phyloP scores from a whole-genome alignment of 306 rosid genomes.

The Pyrus bretschneideri region DNA sequence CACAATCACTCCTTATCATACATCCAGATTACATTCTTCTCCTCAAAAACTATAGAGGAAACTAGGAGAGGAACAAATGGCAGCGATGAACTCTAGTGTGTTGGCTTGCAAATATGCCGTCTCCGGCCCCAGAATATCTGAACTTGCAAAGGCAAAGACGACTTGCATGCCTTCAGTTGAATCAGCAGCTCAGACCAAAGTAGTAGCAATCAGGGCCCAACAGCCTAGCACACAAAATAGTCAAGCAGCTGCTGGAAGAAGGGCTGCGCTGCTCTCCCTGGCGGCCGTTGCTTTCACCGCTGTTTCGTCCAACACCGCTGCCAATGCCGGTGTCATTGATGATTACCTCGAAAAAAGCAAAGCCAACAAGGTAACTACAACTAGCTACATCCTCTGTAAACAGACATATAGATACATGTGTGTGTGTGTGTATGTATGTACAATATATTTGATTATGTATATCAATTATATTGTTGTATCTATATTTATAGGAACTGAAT shows the following conservation, averaged over 20 bases:
- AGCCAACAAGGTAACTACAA: constrained; percentile 65
- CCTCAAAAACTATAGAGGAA: neutral
- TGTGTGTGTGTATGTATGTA: too few relatives aligned
- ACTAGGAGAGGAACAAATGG: constrained; percentile 28
- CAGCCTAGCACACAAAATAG: constrained; percentile 10
- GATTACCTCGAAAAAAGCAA: constrained; percentile 83
- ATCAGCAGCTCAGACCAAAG: constrained; percentile 14
- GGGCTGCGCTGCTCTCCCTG: constrained; percentile 55
- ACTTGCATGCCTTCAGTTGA: constrained; percentile 19
- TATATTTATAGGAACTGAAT: constrained; percentile 59
- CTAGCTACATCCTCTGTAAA: neutral
- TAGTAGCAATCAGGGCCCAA: constrained; percentile 61
- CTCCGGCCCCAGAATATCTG: constrained; percentile 45
- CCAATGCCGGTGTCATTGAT: constrained; percentile 81
- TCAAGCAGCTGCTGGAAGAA: constrained; percentile 43
- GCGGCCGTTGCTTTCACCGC: constrained; percentile 62
- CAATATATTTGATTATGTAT: neutral
- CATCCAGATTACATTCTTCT: neutral
- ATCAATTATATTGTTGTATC: neutral
- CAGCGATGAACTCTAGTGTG: constrained; percentile 75
- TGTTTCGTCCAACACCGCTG: constrained; percentile 30
- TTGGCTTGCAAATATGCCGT: constrained; percentile 67
- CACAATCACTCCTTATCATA: constrained; percentile 33
- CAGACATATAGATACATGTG: too few relatives aligned
- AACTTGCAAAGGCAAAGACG: constrained; percentile 39